Percentiles rank a stretch among this genome's conserved stretches.
Conservation (phyloP, 108 stramenopile species). For the Discostella stelligeroides region DNA sequence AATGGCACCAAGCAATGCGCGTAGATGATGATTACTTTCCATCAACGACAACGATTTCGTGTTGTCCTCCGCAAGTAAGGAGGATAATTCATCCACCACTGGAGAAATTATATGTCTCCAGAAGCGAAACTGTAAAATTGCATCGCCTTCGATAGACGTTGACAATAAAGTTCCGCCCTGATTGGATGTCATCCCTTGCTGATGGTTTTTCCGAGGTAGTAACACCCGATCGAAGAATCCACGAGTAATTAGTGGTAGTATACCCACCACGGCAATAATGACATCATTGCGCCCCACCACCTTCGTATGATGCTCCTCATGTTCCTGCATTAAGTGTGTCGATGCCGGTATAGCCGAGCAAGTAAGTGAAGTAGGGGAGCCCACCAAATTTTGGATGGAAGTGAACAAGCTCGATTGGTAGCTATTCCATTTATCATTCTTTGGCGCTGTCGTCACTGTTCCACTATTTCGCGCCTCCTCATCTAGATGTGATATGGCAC, state of each 20-base stretch:
- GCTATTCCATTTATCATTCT: background rate
- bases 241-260: slow-evolving; percentile 24
- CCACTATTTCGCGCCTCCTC: background rate
- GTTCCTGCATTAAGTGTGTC: background rate
- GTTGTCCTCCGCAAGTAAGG: background rate
- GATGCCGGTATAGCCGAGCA: background rate
- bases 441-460: background rate
- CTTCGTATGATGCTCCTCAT: background rate
- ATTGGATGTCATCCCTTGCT: no score
- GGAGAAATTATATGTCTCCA: slow-evolving; percentile 32
- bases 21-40: background rate
- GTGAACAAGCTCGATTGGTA: slow-evolving; percentile 26
- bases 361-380: background rate
- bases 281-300: background rate
- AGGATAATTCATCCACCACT: slow-evolving; percentile 5
- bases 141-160: slow-evolving; percentile 20
- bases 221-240: slow-evolving; percentile 34
- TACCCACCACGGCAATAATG: background rate
- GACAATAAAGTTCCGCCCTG: background rate
- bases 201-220: no score
- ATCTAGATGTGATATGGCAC: background rate
- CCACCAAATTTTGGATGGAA: slow-evolving; percentile 5
- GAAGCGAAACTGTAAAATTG: slow-evolving; percentile 43
- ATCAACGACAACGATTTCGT: background rate
- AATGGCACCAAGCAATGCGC: slow-evolving; percentile 30